Evolutionary conservation across 1,284 basidiomycete genomes (phyloP).

Genomic region (Papiliotrema laurentii): DNA sequence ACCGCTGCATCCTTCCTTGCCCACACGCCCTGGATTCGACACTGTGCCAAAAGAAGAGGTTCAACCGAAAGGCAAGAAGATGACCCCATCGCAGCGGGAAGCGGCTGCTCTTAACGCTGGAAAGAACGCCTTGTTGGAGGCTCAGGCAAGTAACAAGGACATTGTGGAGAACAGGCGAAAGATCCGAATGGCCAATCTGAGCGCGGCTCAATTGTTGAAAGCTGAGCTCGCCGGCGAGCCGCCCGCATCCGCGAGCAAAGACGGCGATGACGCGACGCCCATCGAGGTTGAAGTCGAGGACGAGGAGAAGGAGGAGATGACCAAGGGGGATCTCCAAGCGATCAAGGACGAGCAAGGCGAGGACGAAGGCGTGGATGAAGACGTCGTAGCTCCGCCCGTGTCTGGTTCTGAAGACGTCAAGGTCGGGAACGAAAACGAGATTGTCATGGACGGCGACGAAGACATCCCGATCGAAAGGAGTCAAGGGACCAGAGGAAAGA

Average conservation of each 20-base stretch:
- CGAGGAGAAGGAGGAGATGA: constrained; percentile 20
- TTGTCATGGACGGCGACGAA: constrained; percentile 6
- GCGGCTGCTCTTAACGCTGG: constrained; percentile 18
- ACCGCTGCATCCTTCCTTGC: constrained; percentile 53
- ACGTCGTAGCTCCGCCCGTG: constrained; percentile 31
- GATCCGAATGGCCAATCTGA: constrained; percentile 92
- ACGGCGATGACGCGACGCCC: constrained; percentile 6
- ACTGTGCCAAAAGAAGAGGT: constrained; percentile 57
- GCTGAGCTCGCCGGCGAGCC: constrained; percentile 73
- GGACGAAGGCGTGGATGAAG: constrained; percentile 21
- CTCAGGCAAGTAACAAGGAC: constrained; percentile 67
- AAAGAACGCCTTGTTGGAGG: constrained; percentile 51
- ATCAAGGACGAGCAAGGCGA: constrained; percentile 19
- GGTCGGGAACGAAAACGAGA: constrained; percentile 36
- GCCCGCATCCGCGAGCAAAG: too few relatives aligned
- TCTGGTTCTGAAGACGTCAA: too few relatives aligned
- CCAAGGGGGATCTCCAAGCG: constrained; percentile 12
- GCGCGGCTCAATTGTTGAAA: constrained; percentile 87
- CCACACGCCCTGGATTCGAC: constrained; percentile 57
- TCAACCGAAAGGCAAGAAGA: constrained; percentile 21
- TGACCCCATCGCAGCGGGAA: constrained; percentile 12
- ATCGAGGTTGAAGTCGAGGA: constrained; percentile 20
- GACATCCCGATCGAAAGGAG: constrained; percentile 18
- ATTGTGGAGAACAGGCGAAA: constrained; percentile 81
- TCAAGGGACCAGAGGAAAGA: constrained; percentile 51